A percentile compares a stretch with the other conserved stretches of the same genome.
Conservation (phyloP, 306 rosid genomes). For the Sophora flavescens region DNA sequence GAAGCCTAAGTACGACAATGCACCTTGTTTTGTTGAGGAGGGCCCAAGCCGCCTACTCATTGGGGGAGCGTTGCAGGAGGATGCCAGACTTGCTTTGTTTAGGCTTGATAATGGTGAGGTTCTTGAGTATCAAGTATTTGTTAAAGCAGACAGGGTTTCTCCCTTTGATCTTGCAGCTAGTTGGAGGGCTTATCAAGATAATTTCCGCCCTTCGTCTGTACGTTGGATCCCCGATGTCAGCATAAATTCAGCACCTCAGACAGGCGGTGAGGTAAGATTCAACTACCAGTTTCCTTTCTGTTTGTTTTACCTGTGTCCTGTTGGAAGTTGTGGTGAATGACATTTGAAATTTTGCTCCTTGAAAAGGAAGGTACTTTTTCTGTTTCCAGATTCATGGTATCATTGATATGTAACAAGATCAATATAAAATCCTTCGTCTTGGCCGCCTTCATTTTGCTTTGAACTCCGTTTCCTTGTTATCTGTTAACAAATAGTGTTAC, state of each 20-base stretch:
- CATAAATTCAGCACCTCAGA: constrained; percentile 75
- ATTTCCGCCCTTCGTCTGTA: constrained; percentile 89
- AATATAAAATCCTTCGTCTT: constrained; percentile 15
- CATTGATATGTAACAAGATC: background rate
- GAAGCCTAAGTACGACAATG: constrained; percentile 76
- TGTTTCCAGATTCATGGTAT: background rate
- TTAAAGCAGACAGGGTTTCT: constrained; percentile 90
- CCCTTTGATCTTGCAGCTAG: constrained; percentile 99
- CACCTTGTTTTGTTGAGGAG: constrained; percentile 85
- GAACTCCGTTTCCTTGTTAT: background rate
- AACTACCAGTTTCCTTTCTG: constrained; percentile 20
- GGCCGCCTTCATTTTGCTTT: constrained; percentile 12
- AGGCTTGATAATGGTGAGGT: constrained; percentile 69
- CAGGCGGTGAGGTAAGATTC: constrained; percentile 67
- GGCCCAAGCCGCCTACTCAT: constrained; percentile 87
- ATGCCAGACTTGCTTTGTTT: constrained; percentile 83
- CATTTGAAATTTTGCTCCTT: constrained; percentile 6
- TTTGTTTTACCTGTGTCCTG: background rate
- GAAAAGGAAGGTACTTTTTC: background rate
- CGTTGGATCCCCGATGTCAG: constrained; percentile 97
- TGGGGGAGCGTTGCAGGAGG: constrained; percentile 90
- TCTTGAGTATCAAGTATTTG: constrained; percentile 85
- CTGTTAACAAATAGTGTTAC: constrained; percentile 10
- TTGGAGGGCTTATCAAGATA: constrained; percentile 98
- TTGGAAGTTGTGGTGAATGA: background rate